Evolutionary conservation across 805 yeast species (phyloP).

Genomic region (Hanseniaspora taiwanica): DNA sequence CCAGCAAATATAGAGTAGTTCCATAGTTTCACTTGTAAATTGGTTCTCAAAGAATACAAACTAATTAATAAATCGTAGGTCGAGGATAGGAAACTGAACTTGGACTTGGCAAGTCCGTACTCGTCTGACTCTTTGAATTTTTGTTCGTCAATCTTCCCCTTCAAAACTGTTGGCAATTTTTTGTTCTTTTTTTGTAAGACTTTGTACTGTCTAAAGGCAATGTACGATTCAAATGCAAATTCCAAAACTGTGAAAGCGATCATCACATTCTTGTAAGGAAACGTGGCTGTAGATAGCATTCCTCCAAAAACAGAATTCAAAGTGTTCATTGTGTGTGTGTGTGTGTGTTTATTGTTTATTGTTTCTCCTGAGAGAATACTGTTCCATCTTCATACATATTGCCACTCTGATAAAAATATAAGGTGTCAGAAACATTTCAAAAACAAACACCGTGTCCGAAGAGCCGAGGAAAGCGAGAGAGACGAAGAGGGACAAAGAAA

Average conservation of each 20-base stretch:
- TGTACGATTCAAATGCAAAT: conserved; percentile 58
- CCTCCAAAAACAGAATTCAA: conserved; percentile 26
- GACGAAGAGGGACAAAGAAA: too few species aligned
- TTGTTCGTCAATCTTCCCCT: conserved; percentile 53
- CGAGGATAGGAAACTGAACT: conserved; percentile 47
- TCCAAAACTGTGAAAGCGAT: conserved; percentile 65
- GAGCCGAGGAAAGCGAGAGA: too few species aligned
- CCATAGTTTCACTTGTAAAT: conserved; percentile 57
- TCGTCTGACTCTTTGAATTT: conserved; percentile 66
- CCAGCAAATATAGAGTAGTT: conserved; percentile 29
- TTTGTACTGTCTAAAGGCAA: conserved; percentile 65
- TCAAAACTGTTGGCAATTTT: conserved; percentile 55
- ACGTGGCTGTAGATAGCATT: conserved; percentile 48
- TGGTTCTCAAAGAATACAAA: conserved; percentile 37
- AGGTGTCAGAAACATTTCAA: too few species aligned
- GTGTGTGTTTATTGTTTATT: too few species aligned
- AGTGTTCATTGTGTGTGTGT: conserved; percentile 7
- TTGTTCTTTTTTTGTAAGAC: conserved; percentile 34
- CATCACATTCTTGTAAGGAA: conserved; percentile 72
- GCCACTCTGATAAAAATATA: too few species aligned
- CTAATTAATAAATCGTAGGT: conserved; percentile 28
- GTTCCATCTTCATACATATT: too few species aligned
- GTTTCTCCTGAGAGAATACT: too few species aligned
- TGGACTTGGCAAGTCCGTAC: conserved; percentile 68
- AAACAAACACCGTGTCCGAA: too few species aligned